These are phyloP conservation scores for Arthroderma sp. DNA, from an alignment of 2,329 filamentous ascomycete genomes.

Conservation along the genomic window DNA sequence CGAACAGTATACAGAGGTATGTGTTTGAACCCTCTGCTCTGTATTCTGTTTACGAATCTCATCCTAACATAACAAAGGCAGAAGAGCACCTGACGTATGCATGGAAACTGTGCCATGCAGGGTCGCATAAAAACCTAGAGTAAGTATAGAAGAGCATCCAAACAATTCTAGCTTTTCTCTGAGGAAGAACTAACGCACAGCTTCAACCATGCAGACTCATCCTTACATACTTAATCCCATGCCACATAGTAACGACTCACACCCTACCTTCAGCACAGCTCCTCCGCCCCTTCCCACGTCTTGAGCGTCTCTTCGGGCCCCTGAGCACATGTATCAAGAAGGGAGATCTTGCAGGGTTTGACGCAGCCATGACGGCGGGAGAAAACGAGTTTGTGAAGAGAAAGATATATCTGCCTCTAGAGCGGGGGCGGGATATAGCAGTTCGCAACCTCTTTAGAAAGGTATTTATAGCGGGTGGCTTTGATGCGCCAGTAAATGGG, in stretches of 20 bases:
- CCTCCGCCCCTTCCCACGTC: conserved; percentile 58
- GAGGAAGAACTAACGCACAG: conserved; percentile 13
- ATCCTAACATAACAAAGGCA: conserved; percentile 38
- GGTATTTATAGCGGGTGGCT: conserved; percentile 75
- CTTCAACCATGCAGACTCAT: conserved; percentile 50
- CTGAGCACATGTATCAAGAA: conserved; percentile 65
- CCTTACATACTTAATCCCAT: conserved; percentile 87
- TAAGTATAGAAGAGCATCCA: conserved; percentile 29
- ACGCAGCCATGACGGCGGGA: conserved; percentile 62
- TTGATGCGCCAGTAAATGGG: conserved; percentile 60
- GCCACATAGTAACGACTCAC: conserved; percentile 76
- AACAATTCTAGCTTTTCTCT: neutral
- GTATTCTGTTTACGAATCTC: neutral
- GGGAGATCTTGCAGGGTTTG: conserved; percentile 73
- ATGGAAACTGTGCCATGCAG: conserved; percentile 65
- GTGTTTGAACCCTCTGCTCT: conserved; percentile 8
- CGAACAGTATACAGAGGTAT: conserved; percentile 72
- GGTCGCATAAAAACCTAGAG: conserved; percentile 66
- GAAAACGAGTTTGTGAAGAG: conserved; percentile 90
- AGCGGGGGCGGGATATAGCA: conserved; percentile 81
- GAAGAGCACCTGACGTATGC: conserved; percentile 70
- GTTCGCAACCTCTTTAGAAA: conserved; percentile 84
- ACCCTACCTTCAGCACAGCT: conserved; percentile 62
- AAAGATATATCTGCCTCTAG: conserved; percentile 86
- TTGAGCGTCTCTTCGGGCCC: conserved; percentile 67